A percentile compares a stretch with the other conserved stretches of the same genome.
These are phyloP conservation scores for Groenewaldozyma sp. DNA, from an alignment of 1,139 yeast genomes.

Conservation along the genomic window DNA sequence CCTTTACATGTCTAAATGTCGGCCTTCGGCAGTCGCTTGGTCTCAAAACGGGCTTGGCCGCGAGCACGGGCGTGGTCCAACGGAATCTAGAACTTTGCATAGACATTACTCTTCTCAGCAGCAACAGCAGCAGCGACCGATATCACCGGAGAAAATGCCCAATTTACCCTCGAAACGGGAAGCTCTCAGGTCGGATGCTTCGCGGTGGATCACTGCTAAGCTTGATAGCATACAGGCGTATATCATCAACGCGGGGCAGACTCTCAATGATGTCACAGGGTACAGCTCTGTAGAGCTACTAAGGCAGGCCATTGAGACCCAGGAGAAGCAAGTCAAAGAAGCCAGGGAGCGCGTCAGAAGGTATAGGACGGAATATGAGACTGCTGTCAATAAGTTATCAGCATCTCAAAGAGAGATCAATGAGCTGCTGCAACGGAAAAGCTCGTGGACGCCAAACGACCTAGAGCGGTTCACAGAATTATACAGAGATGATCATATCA, in stretches of 20 bases:
- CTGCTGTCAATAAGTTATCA: conserved; percentile 58
- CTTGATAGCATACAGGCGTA: conserved; percentile 60
- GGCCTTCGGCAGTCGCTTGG: too few relatives aligned
- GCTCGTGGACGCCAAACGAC: conserved; percentile 69
- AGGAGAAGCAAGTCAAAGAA: conserved; percentile 38
- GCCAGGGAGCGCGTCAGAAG: conserved; percentile 42
- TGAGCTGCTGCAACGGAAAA: conserved; percentile 78
- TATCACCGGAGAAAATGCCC: not conserved
- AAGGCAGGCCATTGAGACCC: conserved; percentile 47
- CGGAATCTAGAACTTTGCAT: too few relatives aligned
- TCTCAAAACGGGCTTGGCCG: too few relatives aligned
- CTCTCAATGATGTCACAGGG: conserved; percentile 87
- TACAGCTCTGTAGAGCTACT: conserved; percentile 72
- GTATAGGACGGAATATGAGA: conserved; percentile 47
- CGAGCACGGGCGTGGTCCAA: too few relatives aligned
- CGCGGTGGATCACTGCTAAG: conserved; percentile 45
- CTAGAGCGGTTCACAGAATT: conserved; percentile 75
- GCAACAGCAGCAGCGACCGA: not conserved
- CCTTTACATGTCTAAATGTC: too few relatives aligned
- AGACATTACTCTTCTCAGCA: too few relatives aligned
- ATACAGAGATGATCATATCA: conserved; percentile 71
- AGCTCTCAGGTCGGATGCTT: conserved; percentile 37
- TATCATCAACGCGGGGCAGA: conserved; percentile 58
- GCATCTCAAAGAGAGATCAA: conserved; percentile 78
- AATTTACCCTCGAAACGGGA: conserved; percentile 38